Base-by-base conservation (phyloP, 495 filamentous ascomycete genomes). In the Hypoxylon perforatum region DNA sequence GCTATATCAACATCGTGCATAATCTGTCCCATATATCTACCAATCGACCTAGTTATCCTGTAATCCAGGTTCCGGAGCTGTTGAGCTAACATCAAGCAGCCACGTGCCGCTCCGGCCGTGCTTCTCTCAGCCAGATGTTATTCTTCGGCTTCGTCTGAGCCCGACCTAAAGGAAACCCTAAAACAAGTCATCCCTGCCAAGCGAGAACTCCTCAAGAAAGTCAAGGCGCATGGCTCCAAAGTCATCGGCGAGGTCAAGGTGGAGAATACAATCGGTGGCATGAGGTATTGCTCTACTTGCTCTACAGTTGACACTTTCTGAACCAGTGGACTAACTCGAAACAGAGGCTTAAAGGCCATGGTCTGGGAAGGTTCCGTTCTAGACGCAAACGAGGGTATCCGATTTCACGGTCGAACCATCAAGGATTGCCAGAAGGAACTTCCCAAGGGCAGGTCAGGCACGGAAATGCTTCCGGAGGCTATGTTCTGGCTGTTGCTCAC, bases 401-500 rank as follows among this genome's bases (percentile, higher is more conserved):
- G 95, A 49, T 99, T 99, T 85, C 95, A 97, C 76, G 96, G 96
- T 71, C 89, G 90, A 70, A 97, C 93, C 48, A 99, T 99, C 84
- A 96, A 95, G 81, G 95, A 99, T 74, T 99, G 95, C 85, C 94
- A 97, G 73, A 86, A 87, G 58, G 88, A 96, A 74, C 87, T 99
- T 7, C 95, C 95, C 70, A 97, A 97, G 82, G 95, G 94, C 53
- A 91, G 86, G 56, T 87, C 90, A 2, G 95, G 95, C 59, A 95
- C 92, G n/a, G 94, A 99, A 82, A 98, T 98, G 96, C 89, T 99
- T 2, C 95, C 95, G 36, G 95, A 99, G 79, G 89, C 93, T 74
- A 98, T 99, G 95, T 99, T 99, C 86, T 99, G 95, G 95, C 90
- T 99, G 22, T 89, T 99, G 14, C 80, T 99, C 61, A 99, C 95